Base-by-base conservation (phyloP, 139 green algal species). In the Edaphochlamys debaryana region DNA sequence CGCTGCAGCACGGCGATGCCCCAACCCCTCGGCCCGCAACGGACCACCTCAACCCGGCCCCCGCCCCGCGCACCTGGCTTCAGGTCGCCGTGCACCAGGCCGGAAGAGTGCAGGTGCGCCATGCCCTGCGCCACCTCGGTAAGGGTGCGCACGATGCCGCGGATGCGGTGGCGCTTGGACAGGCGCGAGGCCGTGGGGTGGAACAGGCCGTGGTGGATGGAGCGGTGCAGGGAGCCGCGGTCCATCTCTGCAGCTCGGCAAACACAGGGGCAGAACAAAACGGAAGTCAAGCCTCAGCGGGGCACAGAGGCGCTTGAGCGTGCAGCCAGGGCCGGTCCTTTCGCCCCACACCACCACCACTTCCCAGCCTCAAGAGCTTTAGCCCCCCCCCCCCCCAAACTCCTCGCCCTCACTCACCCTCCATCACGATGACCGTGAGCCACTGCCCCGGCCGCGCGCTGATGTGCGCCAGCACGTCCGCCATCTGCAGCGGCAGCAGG, bases 51-150 rank as follows among this genome's bases (percentile, higher is more conserved):
- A n/a, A 54, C 45, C 45, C 45, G 45, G 45, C 45, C 45, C 45
- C 45, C 45, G 45, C 45, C 45, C 38, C 40, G 0, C 75, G 4
- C 75, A 81, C 75, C 75, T 50, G 77, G 77, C 66, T 84, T 84
- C 27, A 84, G 77, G 77, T 84, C 77, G 7, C 77, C 77, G 27
- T 84, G 77, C 64, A 84, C 77, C 42, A 84, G 64, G n/a, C 67
- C 77, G 22, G 45, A 41, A 5, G 64, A 56, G 64, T 84, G 77
- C 64, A 84, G 77, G 77, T 84, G 77, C 63, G 64, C 77, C 77
- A 84, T 84, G 45, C 77, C 77, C 34, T 84, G 75, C 29, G 75
- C 75, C 60, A 81, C 60, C 75, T 81, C 75, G 40, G 71, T 20
- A 60, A 81, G 60, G 20, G 75, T 72, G 15, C 75, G 75, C 38